These are phyloP conservation scores for Trichophaea hybrida DNA, from an alignment of 2,329 filamentous ascomycete species.

Conservation along the genomic window DNA sequence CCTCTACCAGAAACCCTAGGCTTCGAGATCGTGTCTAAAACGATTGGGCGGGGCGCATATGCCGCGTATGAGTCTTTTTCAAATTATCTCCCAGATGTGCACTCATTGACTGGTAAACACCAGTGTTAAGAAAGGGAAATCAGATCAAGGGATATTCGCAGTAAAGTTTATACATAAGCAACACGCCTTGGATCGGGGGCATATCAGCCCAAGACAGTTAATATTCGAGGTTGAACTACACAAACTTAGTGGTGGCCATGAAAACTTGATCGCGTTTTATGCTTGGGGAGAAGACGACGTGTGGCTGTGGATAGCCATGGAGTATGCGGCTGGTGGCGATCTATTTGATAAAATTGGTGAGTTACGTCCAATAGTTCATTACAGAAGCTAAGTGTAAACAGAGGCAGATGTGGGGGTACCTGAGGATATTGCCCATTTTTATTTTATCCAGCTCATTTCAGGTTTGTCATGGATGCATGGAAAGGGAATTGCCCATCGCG, in stretches of 20 bases:
- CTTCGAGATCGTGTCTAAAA: conserved; percentile 89
- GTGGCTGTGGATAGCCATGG: conserved; percentile 98
- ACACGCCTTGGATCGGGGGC: conserved; percentile 78
- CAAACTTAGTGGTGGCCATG: conserved; percentile 72
- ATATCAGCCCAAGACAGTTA: conserved; percentile 77
- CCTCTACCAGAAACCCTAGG: conserved; percentile 73
- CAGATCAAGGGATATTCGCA: conserved; percentile 51
- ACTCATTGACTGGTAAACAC: not conserved
- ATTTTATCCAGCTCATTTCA: conserved; percentile 81
- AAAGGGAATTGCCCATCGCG: conserved; percentile 80
- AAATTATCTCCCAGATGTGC: not conserved
- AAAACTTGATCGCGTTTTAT: conserved; percentile 89
- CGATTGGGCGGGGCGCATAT: conserved; percentile 91
- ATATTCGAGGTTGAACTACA: conserved; percentile 85
- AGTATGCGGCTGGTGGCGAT: conserved; percentile 86
- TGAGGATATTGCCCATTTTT: conserved; percentile 88
- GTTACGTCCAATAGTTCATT: not conserved
- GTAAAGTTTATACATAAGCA: conserved; percentile 98
- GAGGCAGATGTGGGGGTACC: conserved; percentile 93
- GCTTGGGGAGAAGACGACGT: conserved; percentile 67
- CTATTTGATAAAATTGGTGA: conserved; percentile 83
- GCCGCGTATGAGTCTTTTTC: conserved; percentile 54
- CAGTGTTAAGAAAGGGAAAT: conserved; percentile 74
- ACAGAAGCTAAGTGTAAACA: conserved; percentile 1
- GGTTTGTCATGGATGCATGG: conserved; percentile 92